Evolutionary conservation across 257 asterid species (phyloP).

Genomic region (Eucommia ulmoides): DNA sequence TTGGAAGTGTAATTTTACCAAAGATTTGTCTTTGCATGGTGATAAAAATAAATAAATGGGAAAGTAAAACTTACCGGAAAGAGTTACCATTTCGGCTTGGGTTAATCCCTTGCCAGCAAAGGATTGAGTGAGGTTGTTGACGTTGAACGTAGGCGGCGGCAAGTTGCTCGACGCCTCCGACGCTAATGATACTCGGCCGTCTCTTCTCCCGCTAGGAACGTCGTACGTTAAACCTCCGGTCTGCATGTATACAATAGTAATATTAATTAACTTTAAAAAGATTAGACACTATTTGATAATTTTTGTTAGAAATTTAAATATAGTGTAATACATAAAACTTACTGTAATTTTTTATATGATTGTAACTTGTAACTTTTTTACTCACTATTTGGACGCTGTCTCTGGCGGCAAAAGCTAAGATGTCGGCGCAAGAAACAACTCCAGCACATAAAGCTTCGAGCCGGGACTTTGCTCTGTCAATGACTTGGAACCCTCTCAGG

Average conservation of each 20-base stretch:
- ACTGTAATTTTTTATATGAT: too few species aligned
- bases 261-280: too few species aligned
- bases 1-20: too few species aligned
- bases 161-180: constrained; percentile 38
- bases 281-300: too few species aligned
- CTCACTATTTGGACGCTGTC: constrained; percentile 62
- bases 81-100: constrained; percentile 78
- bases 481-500: constrained; percentile 62
- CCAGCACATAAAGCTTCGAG: constrained; percentile 45
- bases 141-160: constrained; percentile 36
- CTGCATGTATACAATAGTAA: constrained; percentile 14
- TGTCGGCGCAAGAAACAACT: constrained; percentile 73
- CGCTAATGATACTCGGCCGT: constrained; percentile 50
- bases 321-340: too few species aligned
- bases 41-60: too few species aligned
- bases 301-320: too few species aligned
- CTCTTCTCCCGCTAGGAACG: constrained; percentile 68
- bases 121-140: constrained; percentile 41
- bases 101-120: constrained; percentile 50
- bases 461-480: constrained; percentile 45
- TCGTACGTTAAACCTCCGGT: constrained; percentile 53
- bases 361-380: too few species aligned
- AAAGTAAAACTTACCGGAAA: constrained; percentile 44
- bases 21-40: too few species aligned
- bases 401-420: constrained; percentile 73